phyloP scores from a whole-genome alignment of 78 protist species.

The Speleostelium caveatum region DNA sequence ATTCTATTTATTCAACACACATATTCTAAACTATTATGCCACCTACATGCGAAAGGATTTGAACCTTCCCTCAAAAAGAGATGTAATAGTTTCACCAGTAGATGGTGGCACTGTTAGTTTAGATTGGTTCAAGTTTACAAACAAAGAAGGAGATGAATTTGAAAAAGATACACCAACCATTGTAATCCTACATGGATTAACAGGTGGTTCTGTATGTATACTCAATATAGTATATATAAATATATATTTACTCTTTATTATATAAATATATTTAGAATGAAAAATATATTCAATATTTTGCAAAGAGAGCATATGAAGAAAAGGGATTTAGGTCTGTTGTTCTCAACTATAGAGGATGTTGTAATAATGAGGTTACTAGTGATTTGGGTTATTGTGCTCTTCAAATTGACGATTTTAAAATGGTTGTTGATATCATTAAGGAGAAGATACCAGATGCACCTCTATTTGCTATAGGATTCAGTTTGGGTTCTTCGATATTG shows the following conservation, averaged over 20 bases:
- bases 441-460: slow-evolving; percentile 16
- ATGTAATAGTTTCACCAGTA: slow-evolving; percentile 1
- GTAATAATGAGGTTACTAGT: slow-evolving; percentile 45
- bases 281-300: slow-evolving; percentile 46
- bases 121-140: slow-evolving; percentile 55
- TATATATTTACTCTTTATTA: too few relatives aligned
- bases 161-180: slow-evolving; percentile 49
- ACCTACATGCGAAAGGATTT: background rate
- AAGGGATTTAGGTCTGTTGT: slow-evolving; percentile 66
- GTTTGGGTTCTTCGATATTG: slow-evolving; percentile 26
- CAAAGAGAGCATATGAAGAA: slow-evolving; percentile 17
- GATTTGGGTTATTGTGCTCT: slow-evolving; percentile 39
- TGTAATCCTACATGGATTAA: slow-evolving; percentile 35
- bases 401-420: slow-evolving; percentile 28
- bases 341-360: slow-evolving; percentile 68
- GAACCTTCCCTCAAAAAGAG: slow-evolving; percentile 4
- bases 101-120: slow-evolving; percentile 68
- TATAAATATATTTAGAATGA: too few relatives aligned
- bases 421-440: background rate
- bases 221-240: too few relatives aligned
- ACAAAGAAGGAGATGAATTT: slow-evolving; percentile 36
- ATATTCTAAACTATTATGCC: background rate
- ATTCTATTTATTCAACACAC: background rate
- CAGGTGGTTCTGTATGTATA: slow-evolving; percentile 73
- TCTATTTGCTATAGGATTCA: slow-evolving; percentile 33